Conservation (phyloP, 83 land plant genomes). For the Thuja plicata region DNA sequence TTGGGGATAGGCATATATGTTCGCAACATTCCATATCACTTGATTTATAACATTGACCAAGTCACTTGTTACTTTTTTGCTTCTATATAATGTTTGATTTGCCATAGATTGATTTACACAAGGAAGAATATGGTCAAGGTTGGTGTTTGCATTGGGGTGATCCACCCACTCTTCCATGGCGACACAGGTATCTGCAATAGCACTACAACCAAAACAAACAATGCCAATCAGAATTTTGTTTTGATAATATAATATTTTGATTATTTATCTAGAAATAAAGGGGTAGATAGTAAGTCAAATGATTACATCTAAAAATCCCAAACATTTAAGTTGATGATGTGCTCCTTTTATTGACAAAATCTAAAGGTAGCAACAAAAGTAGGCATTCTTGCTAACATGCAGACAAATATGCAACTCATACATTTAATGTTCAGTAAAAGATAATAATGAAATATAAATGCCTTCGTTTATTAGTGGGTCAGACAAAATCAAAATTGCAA, state of each 20-base stretch:
- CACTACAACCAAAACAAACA: slow-evolving; percentile 38
- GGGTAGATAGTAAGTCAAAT: not conserved
- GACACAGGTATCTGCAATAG: slow-evolving; percentile 74
- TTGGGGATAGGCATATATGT: slow-evolving; percentile 24
- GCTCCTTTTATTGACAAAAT: not conserved
- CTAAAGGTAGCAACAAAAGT: not conserved
- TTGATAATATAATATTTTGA: not conserved
- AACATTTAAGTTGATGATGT: not conserved
- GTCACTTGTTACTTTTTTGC: slow-evolving; percentile 52
- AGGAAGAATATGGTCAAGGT: slow-evolving; percentile 84
- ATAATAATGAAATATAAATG: no score
- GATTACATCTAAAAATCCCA: not conserved
- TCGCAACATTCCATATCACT: slow-evolving; percentile 47
- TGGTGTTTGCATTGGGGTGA: slow-evolving; percentile 77
- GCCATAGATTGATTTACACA: slow-evolving; percentile 83
- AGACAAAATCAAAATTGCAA: no score
- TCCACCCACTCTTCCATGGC: slow-evolving; percentile 95
- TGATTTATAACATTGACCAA: slow-evolving; percentile 60
- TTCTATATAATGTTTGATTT: slow-evolving; percentile 57
- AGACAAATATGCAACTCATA: not conserved
- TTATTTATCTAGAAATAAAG: not conserved
- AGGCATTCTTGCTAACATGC: not conserved
- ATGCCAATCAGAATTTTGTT: not conserved
- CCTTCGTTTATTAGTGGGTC: no score
- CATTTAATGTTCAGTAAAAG: not conserved